Base-by-base conservation (phyloP, 106 monocot species). In the Dendrobium huoshanense region DNA sequence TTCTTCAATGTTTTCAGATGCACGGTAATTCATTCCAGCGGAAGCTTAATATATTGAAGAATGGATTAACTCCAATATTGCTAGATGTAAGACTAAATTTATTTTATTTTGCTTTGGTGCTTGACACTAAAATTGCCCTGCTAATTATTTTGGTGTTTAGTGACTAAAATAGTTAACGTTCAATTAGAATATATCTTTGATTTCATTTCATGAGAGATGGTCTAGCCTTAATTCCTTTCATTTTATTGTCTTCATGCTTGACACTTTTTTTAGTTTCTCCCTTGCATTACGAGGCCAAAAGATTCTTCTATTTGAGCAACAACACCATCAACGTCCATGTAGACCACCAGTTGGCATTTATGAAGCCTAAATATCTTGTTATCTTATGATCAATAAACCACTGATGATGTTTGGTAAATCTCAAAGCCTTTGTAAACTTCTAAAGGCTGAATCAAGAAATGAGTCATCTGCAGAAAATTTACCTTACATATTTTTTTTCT, bases 21-120 rank as follows among this genome's bases (percentile, higher is more conserved):
- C 95, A 95, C 86, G 98, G 98, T 15, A 90, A 95, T 82, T 99
- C 98, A 75, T 99, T 95, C 81, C 84, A 95, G 80, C 88, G 98
- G 79, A 99, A 93, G 91, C 86, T 99, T 42, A 83, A 91, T 65
- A 93, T 95, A 64, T 75, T 99, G 79, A 99, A 91, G 80, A 82
- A 88, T 86, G 98, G 95, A 77, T 82, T 86, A 27, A 72, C 89
- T 51, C 87, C 92, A 58, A 77, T 84, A 54, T 74, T 74, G 41
- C 18, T 82, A 83, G 92, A 95, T 89, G 98, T 95, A 91, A 88
- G 91, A 74, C n/a, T 29, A 45, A 11, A 42, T 41, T 41, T 44
- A 43, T 5, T 74, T 19, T 29, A 41, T 19, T 6, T 74, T 74
- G 7, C 27, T n/a, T 22, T 22, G 25, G 25, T 64, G 24, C 25